These are phyloP conservation scores for Aaosphaeria pasadenensis DNA, from an alignment of 2,329 filamentous ascomycete genomes.

Conservation along the genomic window DNA sequence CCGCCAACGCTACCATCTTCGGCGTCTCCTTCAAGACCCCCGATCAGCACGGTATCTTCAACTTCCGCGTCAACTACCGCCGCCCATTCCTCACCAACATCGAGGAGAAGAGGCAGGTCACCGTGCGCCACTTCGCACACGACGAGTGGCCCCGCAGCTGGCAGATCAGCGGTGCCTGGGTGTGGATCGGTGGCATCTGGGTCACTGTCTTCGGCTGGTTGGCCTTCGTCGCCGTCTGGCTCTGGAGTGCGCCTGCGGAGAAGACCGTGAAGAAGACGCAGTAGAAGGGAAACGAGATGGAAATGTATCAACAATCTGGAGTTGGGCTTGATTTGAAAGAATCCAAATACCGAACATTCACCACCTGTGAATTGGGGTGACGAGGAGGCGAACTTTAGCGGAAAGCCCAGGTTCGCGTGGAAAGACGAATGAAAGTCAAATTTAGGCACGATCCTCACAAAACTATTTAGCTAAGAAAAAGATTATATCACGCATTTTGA, in stretches of 20 bases:
- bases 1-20: constrained; percentile 70
- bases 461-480: too few relatives aligned
- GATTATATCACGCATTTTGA: too few relatives aligned
- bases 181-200: constrained; percentile 87
- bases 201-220: constrained; percentile 82
- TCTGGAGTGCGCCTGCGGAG: constrained; percentile 67
- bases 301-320: too few relatives aligned
- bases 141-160: constrained; percentile 93
- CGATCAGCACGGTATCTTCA: constrained; percentile 98
- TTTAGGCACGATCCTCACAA: too few relatives aligned
- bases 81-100: constrained; percentile 84
- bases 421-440: too few relatives aligned
- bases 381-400: too few relatives aligned
- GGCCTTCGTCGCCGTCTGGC: constrained; percentile 81
- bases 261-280: constrained; percentile 50
- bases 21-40: constrained; percentile 75
- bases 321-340: too few relatives aligned
- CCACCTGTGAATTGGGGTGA: too few relatives aligned
- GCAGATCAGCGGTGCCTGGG: constrained; percentile 86
- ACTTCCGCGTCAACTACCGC: constrained; percentile 97
- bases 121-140: constrained; percentile 93
- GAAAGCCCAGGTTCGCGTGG: too few relatives aligned
- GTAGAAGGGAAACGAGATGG: constrained; percentile 12
- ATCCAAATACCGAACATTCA: too few relatives aligned
- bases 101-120: constrained; percentile 93